Conservation (phyloP, 495 filamentous ascomycete genomes). For the Lasiosphaeria miniovina region DNA sequence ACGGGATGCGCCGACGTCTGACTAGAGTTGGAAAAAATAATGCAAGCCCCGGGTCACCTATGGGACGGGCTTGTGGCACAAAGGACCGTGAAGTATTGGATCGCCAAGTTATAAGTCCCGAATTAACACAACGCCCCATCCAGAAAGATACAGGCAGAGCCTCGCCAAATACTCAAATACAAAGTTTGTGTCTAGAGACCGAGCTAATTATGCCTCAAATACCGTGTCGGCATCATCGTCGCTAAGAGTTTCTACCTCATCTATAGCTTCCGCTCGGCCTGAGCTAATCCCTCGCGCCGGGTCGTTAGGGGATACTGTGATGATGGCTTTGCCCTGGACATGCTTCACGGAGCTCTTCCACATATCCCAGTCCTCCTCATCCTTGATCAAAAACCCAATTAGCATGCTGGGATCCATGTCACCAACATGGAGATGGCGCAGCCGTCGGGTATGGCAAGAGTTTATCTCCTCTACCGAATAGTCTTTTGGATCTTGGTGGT, state of each 20-base stretch:
- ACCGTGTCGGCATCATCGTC: constrained; percentile 59
- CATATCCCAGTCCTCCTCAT: constrained; percentile 77
- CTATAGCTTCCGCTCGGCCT: constrained; percentile 70
- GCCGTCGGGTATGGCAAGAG: constrained; percentile 80
- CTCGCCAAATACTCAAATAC: not conserved
- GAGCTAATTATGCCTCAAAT: constrained; percentile 28
- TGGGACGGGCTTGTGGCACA: too few species aligned
- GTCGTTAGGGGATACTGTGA: constrained; percentile 72
- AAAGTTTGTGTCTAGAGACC: too few species aligned
- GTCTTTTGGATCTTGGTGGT: constrained; percentile 44
- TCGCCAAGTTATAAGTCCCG: too few species aligned
- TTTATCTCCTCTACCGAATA: constrained; percentile 72
- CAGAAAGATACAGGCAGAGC: not conserved
- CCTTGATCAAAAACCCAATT: constrained; percentile 86
- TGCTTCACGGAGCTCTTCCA: constrained; percentile 71
- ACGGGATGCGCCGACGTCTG: too few species aligned
- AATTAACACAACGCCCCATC: not conserved
- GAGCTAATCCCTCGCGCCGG: constrained; percentile 51
- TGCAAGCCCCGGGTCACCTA: too few species aligned
- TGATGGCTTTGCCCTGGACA: constrained; percentile 75
- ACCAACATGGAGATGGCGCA: constrained; percentile 76
- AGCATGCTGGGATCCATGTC: constrained; percentile 99
- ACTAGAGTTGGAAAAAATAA: too few species aligned
- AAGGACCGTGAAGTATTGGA: too few species aligned
- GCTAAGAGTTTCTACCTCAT: constrained; percentile 80